Conservation (phyloP, 2,329 filamentous ascomycete genomes). For the Aspergillus viridinutans region DNA sequence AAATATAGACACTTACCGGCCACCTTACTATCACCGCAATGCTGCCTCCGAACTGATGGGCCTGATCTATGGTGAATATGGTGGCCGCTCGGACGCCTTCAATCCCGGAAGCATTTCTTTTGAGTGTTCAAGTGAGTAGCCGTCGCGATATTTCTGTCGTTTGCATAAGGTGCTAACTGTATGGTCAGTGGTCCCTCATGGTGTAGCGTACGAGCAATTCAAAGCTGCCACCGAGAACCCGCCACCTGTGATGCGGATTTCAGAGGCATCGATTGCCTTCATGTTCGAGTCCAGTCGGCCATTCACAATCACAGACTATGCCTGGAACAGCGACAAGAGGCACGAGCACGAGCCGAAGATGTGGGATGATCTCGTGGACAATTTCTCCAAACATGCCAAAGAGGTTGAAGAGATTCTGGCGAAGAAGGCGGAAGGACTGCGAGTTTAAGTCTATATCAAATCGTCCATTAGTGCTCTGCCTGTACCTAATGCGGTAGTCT, state of each 20-base stretch:
- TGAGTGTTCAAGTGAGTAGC: conserved; percentile 30
- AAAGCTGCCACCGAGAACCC: conserved; percentile 23
- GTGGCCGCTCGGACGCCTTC: conserved; percentile 32
- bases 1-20: conserved; percentile 34
- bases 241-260: conserved; percentile 29
- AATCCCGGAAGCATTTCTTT: conserved; percentile 33
- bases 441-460: conserved; percentile 8
- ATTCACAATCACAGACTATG: conserved; percentile 34
- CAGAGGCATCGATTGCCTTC: conserved; percentile 30
- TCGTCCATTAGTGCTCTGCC: background rate
- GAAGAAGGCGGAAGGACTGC: conserved; percentile 21
- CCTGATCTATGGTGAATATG: conserved; percentile 33
- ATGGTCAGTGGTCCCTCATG: conserved; percentile 31
- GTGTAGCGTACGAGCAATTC: conserved; percentile 34
- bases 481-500: background rate
- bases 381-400: conserved; percentile 46
- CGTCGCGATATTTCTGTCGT: background rate
- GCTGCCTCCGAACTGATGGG: conserved; percentile 39
- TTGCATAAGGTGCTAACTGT: background rate
- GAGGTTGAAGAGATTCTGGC: conserved; percentile 46
- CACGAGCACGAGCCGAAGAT: conserved; percentile 49
- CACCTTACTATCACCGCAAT: conserved; percentile 43
- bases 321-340: conserved; percentile 35
- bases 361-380: conserved; percentile 54
- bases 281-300: conserved; percentile 35